Base-by-base conservation (phyloP, 192 early-diverging fungal genomes). In the Backusella liffmaniae region DNA sequence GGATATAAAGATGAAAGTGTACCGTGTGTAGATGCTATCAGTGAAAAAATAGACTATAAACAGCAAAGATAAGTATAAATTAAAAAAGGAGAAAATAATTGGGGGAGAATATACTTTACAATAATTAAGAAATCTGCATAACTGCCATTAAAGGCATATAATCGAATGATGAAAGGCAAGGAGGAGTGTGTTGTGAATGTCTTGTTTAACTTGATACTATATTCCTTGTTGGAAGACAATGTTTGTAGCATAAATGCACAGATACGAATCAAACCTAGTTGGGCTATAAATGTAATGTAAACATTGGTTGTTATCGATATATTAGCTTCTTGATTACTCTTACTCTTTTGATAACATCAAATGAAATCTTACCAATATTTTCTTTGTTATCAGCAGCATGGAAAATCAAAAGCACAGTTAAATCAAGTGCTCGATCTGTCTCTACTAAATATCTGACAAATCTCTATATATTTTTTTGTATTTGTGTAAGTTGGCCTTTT, bases 111-210 rank as follows among this genome's bases (percentile, higher is more conserved):
- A 30, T n/a, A 82, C 86, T 81, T 62, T 80, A 91, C 91, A 78
- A 92, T 85, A 74, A 96, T 90, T 73, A 97, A 84, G 84, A 92
- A 94, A 74, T 98, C 96, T 0, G 87, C 95, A 73, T 92, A 91
- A 23, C 86, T 92, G 7, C 91, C 86, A 72, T 86, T 83, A 35
- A 88, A 87, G 68, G 85, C 86, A 6, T 84, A 85, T 35, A 92
- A 83, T 29, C 91, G 90, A 75, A 92, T 86, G 56, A 74, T 85
- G 35, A 85, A 85, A 18, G 92, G 84, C 78, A 88, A 62, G 66
- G 89, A 82, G 34, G 88, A 79, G 73, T 91, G 85, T 70, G 86
- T 74, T 65, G 90, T 84, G 74, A 93, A 94, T 3, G 79, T 30
- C 32, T 80, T 86, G 75, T 94, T 95, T 34, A 95, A 82, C 70